Base-by-base conservation (phyloP, 139 green algal species). In the Auxenochlorella pyrenoidosa region DNA sequence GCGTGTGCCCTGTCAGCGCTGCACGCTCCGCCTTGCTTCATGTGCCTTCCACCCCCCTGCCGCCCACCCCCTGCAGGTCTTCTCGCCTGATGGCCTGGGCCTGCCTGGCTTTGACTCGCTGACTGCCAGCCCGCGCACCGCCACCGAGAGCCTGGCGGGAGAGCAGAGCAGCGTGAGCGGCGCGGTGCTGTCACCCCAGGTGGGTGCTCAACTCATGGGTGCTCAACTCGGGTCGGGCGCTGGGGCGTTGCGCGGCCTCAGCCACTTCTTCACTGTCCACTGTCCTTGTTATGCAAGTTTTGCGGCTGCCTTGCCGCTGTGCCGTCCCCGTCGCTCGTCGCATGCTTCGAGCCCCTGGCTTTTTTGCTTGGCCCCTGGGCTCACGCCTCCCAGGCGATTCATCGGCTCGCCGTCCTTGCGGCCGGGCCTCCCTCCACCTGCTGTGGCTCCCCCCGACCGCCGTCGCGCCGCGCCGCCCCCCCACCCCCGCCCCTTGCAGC, bases 121-220 rank as follows among this genome's bases (percentile, higher is more conserved):
- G 6, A 71, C 34, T 1, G 38, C 32, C 79, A 84, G 34, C 43
- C 79, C 79, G 5, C 79, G 79, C 54, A 84, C 79, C 10, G 58
- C 51, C 79, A 68, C 58, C 26, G 58, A 65, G 32, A 51, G 32
- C 5, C 24, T 84, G 58, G 79, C n/a, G 2, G 79, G 58, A 1
- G 79, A 84, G 10, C 32, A 41, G 44, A 79, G 72, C 72, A 54
- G 72, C 22, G 30, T 66, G 26, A 80, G 75, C 75, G 66, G 79
- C 58, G 30, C 36, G 16, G 10, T 84, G 79, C 79, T 84, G 79
- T 84, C 79, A 22, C 79, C 79, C 0, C 54, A 54, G 79, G 79
- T 84, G 51, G 10, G 75, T 63, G 54, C 54, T 24, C 12, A 12
- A 12, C 47, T 58, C 47, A 12, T 6, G 12, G 47, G 12, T 6